phyloP scores from a whole-genome alignment of 1,284 basidiomycete species.

The Malassezia vespertilionis region DNA sequence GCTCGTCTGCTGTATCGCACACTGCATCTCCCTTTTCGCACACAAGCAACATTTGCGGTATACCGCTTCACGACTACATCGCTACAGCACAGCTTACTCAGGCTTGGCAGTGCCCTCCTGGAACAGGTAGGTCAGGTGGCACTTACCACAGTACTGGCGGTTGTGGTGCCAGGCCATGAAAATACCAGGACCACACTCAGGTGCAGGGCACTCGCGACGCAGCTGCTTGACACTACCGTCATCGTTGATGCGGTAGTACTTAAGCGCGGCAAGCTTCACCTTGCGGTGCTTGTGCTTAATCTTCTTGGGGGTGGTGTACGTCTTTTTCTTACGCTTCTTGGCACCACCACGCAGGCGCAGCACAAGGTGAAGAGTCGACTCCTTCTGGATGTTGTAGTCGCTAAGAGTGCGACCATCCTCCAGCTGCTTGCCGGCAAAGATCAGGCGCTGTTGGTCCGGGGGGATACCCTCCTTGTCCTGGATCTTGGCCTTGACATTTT shows the following conservation, averaged over 20 bases:
- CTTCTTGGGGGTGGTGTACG: constrained; percentile 96
- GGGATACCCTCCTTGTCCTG: constrained; percentile 63
- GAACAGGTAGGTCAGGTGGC: constrained; percentile 48
- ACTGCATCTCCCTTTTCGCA: neutral
- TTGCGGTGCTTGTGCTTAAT: constrained; percentile 99
- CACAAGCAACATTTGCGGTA: neutral
- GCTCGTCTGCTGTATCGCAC: no score
- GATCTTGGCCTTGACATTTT: constrained; percentile 50
- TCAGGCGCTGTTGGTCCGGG: constrained; percentile 91
- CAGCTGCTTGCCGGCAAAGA: constrained; percentile 97
- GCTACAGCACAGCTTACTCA: constrained; percentile 8
- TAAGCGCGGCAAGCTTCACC: constrained; percentile 97
- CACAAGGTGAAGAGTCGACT: constrained; percentile 43
- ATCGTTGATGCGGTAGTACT: constrained; percentile 99
- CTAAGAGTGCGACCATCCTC: constrained; percentile 51
- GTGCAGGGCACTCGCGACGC: constrained; percentile 77
- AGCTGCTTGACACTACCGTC: constrained; percentile 99
- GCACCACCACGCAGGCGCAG: constrained; percentile 75
- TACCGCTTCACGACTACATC: no score
- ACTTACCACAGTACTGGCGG: constrained; percentile 48
- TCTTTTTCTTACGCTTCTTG: constrained; percentile 99
- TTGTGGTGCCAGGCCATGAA: constrained; percentile 47
- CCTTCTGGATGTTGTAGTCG: constrained; percentile 71
- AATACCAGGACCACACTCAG: constrained; percentile 45
- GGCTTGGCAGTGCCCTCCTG: constrained; percentile 35